These are phyloP conservation scores for Saturnispora halmiae DNA, from an alignment of 805 yeast genomes.

Conservation along the genomic window DNA sequence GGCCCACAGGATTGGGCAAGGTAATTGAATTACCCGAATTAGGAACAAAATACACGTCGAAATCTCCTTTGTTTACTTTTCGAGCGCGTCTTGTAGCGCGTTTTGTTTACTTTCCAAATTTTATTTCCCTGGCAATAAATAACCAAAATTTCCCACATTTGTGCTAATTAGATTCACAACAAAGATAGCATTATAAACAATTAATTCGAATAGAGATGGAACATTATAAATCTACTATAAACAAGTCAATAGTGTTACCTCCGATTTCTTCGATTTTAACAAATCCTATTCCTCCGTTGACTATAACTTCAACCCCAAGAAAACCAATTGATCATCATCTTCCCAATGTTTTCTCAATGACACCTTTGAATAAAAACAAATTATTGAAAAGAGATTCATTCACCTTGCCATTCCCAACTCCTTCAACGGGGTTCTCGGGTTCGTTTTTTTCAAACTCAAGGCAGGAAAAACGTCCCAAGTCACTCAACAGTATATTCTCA, in stretches of 20 bases:
- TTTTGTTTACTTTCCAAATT: slow-evolving; percentile 3
- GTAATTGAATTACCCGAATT: background rate
- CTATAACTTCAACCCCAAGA: slow-evolving; percentile 6
- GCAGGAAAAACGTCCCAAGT: background rate
- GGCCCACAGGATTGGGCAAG: background rate
- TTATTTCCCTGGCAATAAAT: background rate
- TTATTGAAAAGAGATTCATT: slow-evolving; percentile 1
- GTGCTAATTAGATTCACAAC: background rate
- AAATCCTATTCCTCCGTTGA: slow-evolving; percentile 6
- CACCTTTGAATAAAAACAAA: background rate
- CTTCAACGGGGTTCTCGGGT: background rate
- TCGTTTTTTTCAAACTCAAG: background rate
- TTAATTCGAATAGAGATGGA: background rate
- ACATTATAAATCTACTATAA: background rate
- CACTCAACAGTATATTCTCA: background rate
- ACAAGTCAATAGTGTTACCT: slow-evolving; percentile 7
- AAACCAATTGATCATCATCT: background rate
- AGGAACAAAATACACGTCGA: background rate
- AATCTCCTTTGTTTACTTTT: slow-evolving; percentile 6
- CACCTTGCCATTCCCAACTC: slow-evolving; percentile 6
- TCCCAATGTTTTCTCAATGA: background rate
- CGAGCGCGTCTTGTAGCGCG: background rate
- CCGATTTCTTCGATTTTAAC: slow-evolving; percentile 9
- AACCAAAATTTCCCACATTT: background rate
- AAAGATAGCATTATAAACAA: background rate